Percentiles rank a stretch among this genome's conserved stretches.
phyloP scores from a whole-genome alignment of 2,329 filamentous ascomycete genomes.

The Ophiognomonia clavigignenti-juglandacearum region DNA sequence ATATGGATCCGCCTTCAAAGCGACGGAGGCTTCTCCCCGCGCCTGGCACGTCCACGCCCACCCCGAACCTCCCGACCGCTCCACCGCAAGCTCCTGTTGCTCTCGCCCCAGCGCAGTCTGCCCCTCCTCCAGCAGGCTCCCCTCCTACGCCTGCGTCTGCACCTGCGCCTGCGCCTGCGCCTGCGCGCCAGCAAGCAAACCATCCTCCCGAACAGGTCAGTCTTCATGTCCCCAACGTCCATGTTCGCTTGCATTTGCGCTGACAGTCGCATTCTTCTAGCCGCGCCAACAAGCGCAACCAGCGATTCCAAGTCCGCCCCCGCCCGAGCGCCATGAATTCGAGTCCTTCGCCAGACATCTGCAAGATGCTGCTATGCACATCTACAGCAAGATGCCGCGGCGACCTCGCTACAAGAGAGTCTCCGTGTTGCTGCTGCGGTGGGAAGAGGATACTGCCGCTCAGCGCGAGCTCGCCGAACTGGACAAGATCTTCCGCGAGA shows the following conservation, averaged over 20 bases:
- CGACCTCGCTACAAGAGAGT: slow-evolving; percentile 49
- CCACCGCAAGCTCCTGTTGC: not conserved
- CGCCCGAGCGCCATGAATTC: slow-evolving; percentile 54
- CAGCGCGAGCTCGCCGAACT: slow-evolving; percentile 50
- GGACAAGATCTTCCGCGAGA: slow-evolving; percentile 53
- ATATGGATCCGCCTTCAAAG: not conserved
- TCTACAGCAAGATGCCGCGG: slow-evolving; percentile 58
- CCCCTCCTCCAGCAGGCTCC: not conserved
- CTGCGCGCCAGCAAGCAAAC: slow-evolving; percentile 15
- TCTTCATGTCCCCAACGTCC: not conserved
- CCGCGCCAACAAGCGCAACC: slow-evolving; percentile 14
- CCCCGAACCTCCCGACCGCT: not conserved
- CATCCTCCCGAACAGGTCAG: slow-evolving; percentile 19
- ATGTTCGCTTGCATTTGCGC: not conserved
- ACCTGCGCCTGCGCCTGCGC: slow-evolving; percentile 5
- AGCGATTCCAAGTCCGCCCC: slow-evolving; percentile 14
- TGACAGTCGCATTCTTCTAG: slow-evolving; percentile 4
- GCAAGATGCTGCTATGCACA: slow-evolving; percentile 64
- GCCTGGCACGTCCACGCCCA: not conserved
- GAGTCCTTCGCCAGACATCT: slow-evolving; percentile 63
- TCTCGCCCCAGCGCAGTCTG: not conserved
- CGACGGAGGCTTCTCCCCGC: not conserved
- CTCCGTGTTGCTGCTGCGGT: slow-evolving; percentile 56
- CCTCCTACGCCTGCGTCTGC: not conserved
- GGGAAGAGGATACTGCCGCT: slow-evolving; percentile 55